Base-by-base conservation (phyloP, 2,329 filamentous ascomycete species). In the Pleoardoris graminearum region DNA sequence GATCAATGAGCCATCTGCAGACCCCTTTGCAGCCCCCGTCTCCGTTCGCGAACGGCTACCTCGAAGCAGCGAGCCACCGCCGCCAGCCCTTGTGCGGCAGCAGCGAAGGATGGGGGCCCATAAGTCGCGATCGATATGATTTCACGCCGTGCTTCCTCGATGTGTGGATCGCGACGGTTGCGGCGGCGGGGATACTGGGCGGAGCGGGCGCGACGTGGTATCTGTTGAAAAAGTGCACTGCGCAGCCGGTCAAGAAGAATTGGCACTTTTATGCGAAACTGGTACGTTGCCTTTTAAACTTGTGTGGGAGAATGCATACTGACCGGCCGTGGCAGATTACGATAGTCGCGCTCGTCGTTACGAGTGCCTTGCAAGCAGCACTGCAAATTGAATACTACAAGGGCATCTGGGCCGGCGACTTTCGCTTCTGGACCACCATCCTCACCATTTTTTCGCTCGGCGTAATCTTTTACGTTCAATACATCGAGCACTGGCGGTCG, bases 91-190 rank as follows among this genome's bases (percentile, higher is more conserved):
- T 97, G 74, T 97, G 93, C 77, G 85, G 88, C 72, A 94, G 96
- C 75, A 79, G 81, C 49, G 93, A 97, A 76, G 95, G 94, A 67
- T 99, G 94, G 94, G 95, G 95, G 1, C 94, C 94, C 19, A 71
- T 99, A 70, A 97, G 91, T 75, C 86, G 87, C 30, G 81, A 86
- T 61, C 83, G 93, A 72, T 97, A 91, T 75, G 94, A 99, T 77
- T 91, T 99, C 67, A 97, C 94, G 14, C 93, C 94, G 35, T 99
- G 94, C 79, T 99, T 99, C 71, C 86, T 97, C 66, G 95, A 99
- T 72, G 84, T 96, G 19, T 92, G 90, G 85, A 84, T 97, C 53
- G 85, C 89, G 29, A 77, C 82, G 1, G 89, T 96, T 23, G 90
- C 90, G 7, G 81, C 80, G 12, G 95, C 88, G 77, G 92, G 93